phyloP scores from a whole-genome alignment of 129 eudicot genomes.

The Oenanthe sinensis region DNA sequence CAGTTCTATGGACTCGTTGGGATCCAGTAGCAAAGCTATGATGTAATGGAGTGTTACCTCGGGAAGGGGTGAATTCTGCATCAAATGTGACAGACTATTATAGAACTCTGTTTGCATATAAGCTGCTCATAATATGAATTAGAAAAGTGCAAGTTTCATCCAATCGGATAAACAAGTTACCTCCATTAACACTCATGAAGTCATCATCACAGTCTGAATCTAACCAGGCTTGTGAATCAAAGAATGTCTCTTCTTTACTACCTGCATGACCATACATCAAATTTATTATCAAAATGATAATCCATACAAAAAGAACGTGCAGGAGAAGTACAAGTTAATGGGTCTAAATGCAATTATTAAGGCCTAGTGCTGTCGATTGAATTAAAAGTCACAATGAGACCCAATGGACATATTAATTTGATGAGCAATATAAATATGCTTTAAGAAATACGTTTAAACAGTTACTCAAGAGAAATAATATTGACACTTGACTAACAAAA shows the following conservation, averaged over 20 bases:
- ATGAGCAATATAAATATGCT: background rate
- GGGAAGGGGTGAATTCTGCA: constrained; percentile 37
- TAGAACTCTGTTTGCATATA: background rate
- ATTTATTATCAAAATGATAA: background rate
- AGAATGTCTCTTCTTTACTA: constrained; percentile 32
- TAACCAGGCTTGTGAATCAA: constrained; percentile 36
- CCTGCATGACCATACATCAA: constrained; percentile 18
- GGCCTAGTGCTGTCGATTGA: background rate
- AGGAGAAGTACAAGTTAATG: background rate
- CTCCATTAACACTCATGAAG: constrained; percentile 34
- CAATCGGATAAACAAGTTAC: constrained; percentile 11
- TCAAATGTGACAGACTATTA: background rate
- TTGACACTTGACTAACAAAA: background rate
- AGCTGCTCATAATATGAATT: background rate
- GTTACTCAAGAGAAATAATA: background rate
- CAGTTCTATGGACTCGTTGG: constrained; percentile 12
- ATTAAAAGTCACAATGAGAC: background rate
- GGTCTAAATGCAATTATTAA: background rate
- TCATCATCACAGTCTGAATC: constrained; percentile 41
- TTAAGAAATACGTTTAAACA: background rate
- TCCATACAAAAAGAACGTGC: background rate
- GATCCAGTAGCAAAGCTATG: constrained; percentile 16
- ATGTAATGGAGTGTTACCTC: constrained; percentile 32
- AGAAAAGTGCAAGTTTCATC: background rate
- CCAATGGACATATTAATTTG: background rate